Percentiles rank a stretch among this genome's conserved stretches.
These are phyloP conservation scores for Passalora sequoiae DNA, from an alignment of 2,329 filamentous ascomycete genomes.

Conservation along the genomic window DNA sequence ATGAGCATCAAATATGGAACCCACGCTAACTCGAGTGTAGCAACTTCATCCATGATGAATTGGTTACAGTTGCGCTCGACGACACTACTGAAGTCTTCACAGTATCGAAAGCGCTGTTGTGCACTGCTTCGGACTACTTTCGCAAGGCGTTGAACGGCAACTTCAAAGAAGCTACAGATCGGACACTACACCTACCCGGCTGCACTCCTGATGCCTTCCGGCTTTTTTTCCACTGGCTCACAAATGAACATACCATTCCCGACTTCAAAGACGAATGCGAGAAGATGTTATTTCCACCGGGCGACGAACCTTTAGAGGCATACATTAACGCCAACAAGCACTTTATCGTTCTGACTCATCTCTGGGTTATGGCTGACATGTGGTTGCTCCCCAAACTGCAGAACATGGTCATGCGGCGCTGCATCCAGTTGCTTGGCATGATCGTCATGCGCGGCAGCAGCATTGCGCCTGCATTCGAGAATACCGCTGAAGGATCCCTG, in stretches of 20 bases:
- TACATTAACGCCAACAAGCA: neutral
- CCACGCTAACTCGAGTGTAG: neutral
- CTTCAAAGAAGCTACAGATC: neutral
- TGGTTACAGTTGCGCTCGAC: constrained; percentile 3
- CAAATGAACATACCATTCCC: neutral
- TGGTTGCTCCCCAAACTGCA: neutral
- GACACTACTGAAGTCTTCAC: neutral
- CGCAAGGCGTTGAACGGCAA: neutral
- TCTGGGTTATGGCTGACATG: constrained; percentile 2
- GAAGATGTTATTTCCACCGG: neutral
- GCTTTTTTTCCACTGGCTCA: constrained; percentile 6
- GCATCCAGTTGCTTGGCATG: neutral
- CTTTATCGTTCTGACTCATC: neutral
- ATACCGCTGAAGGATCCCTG: neutral
- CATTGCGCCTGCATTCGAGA: neutral
- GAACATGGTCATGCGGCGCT: constrained; percentile 1
- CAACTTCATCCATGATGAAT: neutral
- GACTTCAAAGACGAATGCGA: neutral
- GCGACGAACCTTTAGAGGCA: neutral
- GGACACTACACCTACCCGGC: neutral
- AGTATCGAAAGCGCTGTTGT: constrained; percentile 5
- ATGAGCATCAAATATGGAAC: too few species aligned
- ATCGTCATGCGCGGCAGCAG: neutral
- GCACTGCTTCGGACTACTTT: constrained; percentile 3
- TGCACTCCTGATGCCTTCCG: constrained; percentile 2